Conservation (phyloP, 305 asterid species). For the Solanum aculeatissimum region DNA sequence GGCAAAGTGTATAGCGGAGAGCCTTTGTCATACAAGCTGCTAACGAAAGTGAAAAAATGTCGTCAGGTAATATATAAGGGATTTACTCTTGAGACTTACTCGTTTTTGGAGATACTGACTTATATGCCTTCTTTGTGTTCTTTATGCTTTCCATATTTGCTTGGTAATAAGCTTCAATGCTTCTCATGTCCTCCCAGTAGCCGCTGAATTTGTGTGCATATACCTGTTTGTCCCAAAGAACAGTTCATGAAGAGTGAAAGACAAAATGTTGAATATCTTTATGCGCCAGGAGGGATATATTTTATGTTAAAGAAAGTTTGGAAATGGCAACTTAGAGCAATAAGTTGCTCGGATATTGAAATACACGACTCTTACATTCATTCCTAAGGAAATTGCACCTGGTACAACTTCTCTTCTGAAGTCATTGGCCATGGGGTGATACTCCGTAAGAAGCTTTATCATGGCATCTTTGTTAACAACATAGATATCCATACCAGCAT, state of each 20-base stretch:
- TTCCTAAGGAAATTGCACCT: constrained; percentile 67
- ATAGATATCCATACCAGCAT: constrained; percentile 69
- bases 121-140: constrained; percentile 32
- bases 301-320: neutral
- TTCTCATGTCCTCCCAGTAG: constrained; percentile 81
- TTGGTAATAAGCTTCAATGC: constrained; percentile 53
- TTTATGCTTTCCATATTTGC: constrained; percentile 59
- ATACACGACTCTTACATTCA: constrained; percentile 38
- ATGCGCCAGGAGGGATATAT: neutral
- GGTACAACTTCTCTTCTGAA: constrained; percentile 54
- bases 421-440: constrained; percentile 55
- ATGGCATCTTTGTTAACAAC: constrained; percentile 53
- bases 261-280: neutral
- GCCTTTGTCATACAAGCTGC: constrained; percentile 56
- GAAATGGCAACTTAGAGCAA: neutral
- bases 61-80: neutral
- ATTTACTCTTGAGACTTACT: neutral
- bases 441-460: constrained; percentile 52
- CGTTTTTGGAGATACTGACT: constrained; percentile 22
- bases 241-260: neutral
- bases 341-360: neutral
- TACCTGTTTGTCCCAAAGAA: constrained; percentile 21
- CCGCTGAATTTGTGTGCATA: constrained; percentile 49
- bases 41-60: neutral
- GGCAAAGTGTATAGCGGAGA: constrained; percentile 72